A percentile compares a stretch with the other conserved stretches of the same genome.
Conservation (phyloP, 768 basidiomycete genomes). For the Pisolithus tinctorius region DNA sequence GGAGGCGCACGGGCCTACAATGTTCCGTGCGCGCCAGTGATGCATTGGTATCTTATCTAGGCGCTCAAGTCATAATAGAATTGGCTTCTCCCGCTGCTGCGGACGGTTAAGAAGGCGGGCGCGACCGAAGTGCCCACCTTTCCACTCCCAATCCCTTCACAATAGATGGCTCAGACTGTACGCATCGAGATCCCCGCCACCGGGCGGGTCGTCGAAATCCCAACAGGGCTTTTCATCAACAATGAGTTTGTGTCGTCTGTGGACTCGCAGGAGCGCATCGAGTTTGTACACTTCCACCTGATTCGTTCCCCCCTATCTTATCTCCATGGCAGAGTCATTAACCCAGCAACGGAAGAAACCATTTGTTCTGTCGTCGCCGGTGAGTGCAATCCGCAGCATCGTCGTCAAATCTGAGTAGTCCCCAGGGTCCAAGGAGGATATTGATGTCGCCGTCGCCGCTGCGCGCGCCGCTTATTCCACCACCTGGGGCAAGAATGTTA, state of each 20-base stretch:
- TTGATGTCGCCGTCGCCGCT: conserved; percentile 77
- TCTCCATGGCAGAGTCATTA: conserved; percentile 47
- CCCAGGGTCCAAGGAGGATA: conserved; percentile 63
- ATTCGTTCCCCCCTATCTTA: conserved; percentile 11
- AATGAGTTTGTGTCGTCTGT: conserved; percentile 79
- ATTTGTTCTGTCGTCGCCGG: conserved; percentile 67
- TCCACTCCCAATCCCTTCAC: background rate
- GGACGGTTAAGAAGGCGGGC: background rate
- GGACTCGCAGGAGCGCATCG: conserved; percentile 57
- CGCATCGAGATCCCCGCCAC: conserved; percentile 35
- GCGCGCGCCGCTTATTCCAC: conserved; percentile 79
- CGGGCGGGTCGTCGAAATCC: conserved; percentile 51
- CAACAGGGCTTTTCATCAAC: conserved; percentile 88
- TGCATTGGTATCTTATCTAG: conserved; percentile 6
- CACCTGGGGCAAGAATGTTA: conserved; percentile 85
- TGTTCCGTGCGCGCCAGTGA: too few species aligned
- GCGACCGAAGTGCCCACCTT: background rate
- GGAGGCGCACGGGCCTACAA: too few species aligned
- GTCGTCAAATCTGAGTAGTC: too few species aligned
- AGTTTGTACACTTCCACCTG: conserved; percentile 35
- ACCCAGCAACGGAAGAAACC: conserved; percentile 74
- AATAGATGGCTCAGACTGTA: conserved; percentile 40
- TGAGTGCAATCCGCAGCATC: conserved; percentile 11
- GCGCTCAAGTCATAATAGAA: background rate
- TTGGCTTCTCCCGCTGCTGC: background rate